Evolutionary conservation across 176 grass and related monocot genomes (phyloP).

Genomic region (Musa troglodytarum): DNA sequence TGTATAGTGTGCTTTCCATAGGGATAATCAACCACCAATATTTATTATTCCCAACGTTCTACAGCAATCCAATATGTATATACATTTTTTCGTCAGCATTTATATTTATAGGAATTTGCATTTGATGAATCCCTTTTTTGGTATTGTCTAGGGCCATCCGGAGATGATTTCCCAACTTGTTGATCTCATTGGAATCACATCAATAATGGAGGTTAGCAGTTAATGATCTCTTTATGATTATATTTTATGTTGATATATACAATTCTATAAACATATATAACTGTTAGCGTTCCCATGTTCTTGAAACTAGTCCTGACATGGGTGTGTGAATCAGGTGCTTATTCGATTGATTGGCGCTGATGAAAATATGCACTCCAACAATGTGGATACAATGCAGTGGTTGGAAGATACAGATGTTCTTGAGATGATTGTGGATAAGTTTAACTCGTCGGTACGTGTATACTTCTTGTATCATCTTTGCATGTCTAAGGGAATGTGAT

Average conservation of each 20-base stretch:
- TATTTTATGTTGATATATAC: not conserved
- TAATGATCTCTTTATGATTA: slow-evolving; percentile 7
- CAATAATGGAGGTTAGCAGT: slow-evolving; percentile 72
- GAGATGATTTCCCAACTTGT: slow-evolving; percentile 87
- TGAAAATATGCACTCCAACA: slow-evolving; percentile 89
- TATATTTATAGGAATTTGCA: not conserved
- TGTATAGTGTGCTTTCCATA: not conserved
- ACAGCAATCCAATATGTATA: slow-evolving; percentile 5
- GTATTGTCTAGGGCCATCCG: slow-evolving; percentile 52
- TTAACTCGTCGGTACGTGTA: slow-evolving; percentile 75
- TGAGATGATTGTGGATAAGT: slow-evolving; percentile 92
- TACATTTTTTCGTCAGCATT: not conserved
- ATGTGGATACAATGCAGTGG: slow-evolving; percentile 79
- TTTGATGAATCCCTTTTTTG: slow-evolving; percentile 4
- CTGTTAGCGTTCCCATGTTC: slow-evolving; percentile 12
- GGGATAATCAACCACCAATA: not conserved
- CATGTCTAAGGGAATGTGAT: not conserved
- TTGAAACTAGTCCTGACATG: slow-evolving; percentile 1
- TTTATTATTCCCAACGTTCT: not conserved
- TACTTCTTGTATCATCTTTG: not conserved
- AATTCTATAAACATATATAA: not conserved
- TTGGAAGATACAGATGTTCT: slow-evolving; percentile 93
- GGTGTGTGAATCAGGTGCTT: slow-evolving; percentile 59
- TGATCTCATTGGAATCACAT: slow-evolving; percentile 93
- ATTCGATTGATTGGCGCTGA: slow-evolving; percentile 92